Percentiles rank a stretch among this genome's conserved stretches.
Conservation (phyloP, 2,329 filamentous ascomycete genomes). For the Ophiostoma ulmi region DNA sequence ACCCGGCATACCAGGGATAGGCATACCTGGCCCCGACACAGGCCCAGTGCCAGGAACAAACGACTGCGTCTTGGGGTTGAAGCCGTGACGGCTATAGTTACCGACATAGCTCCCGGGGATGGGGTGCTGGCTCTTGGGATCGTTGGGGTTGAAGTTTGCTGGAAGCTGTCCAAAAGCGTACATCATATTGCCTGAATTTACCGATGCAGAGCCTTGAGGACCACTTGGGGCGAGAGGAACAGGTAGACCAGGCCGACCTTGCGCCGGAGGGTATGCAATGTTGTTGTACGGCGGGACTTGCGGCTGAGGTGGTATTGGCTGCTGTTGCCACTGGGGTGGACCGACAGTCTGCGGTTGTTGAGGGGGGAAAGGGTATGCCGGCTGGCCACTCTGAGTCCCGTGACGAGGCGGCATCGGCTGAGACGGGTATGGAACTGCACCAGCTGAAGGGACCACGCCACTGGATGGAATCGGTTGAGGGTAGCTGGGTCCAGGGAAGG, state of each 20-base stretch:
- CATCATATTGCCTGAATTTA: slow-evolving; percentile 41
- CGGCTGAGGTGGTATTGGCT: slow-evolving; percentile 22
- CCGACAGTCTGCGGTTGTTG: slow-evolving; percentile 31
- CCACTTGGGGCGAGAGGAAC: slow-evolving; percentile 1
- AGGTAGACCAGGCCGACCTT: slow-evolving; percentile 25
- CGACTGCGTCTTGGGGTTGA: slow-evolving; percentile 90
- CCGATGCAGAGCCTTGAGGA: slow-evolving; percentile 24
- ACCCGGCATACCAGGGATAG: slow-evolving; percentile 2
- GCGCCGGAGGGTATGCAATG: slow-evolving; percentile 29
- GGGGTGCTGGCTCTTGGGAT: slow-evolving; percentile 71
- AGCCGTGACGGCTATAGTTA: slow-evolving; percentile 66
- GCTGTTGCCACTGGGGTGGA: slow-evolving; percentile 31
- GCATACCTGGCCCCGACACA: slow-evolving; percentile 34
- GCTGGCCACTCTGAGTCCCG: slow-evolving; percentile 12
- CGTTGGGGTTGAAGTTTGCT: slow-evolving; percentile 62
- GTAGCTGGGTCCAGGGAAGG: slow-evolving; percentile 40
- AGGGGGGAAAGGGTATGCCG: slow-evolving; percentile 33
- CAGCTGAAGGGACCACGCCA: slow-evolving; percentile 43
- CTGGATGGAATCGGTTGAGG: slow-evolving; percentile 39
- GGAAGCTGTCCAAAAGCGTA: slow-evolving; percentile 80
- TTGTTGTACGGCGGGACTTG: slow-evolving; percentile 31
- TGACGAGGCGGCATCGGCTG: slow-evolving; percentile 30
- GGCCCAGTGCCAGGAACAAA: slow-evolving; percentile 66
- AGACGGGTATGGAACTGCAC: slow-evolving; percentile 35
- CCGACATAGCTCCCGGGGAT: slow-evolving; percentile 67